Conservation (phyloP, 2,329 filamentous ascomycete species). For the Cylindrodendrum hubeiense region DNA sequence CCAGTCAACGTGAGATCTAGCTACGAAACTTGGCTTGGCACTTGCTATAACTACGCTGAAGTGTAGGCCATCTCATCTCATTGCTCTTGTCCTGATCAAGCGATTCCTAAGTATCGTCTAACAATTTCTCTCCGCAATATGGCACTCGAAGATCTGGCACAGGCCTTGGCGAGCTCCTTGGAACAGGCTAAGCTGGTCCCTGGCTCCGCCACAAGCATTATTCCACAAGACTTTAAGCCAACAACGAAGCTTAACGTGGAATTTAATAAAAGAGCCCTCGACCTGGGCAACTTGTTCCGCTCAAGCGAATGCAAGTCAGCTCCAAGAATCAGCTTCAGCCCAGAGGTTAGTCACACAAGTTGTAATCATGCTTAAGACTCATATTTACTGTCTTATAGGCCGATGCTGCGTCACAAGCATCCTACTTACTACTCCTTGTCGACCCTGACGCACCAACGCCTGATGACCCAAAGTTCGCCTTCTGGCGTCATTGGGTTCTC, state of each 20-base stretch:
- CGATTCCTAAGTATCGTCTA: neutral
- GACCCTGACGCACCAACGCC: slow-evolving; percentile 69
- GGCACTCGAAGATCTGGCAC: slow-evolving; percentile 32
- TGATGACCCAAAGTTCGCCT: slow-evolving; percentile 66
- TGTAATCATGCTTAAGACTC: accelerated
- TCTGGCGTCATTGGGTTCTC: slow-evolving; percentile 67
- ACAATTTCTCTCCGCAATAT: slow-evolving; percentile 18
- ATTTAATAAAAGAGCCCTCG: slow-evolving; percentile 49
- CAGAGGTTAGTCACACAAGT: slow-evolving; percentile 44
- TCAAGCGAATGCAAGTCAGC: slow-evolving; percentile 51
- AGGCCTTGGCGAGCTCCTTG: slow-evolving; percentile 47
- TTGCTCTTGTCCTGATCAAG: neutral
- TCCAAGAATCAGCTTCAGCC: slow-evolving; percentile 52
- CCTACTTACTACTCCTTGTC: slow-evolving; percentile 62
- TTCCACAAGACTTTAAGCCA: slow-evolving; percentile 58
- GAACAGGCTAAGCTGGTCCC: slow-evolving; percentile 55
- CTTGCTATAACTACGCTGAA: neutral
- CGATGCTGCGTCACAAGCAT: slow-evolving; percentile 43
- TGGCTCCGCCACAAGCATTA: slow-evolving; percentile 53
- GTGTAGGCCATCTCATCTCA: neutral
- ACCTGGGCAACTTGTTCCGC: slow-evolving; percentile 56
- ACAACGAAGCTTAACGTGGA: slow-evolving; percentile 54
- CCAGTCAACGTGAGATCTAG: neutral
- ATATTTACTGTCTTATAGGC: slow-evolving; percentile 22
- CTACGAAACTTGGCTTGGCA: neutral